A percentile compares a stretch with the other conserved stretches of the same genome.
Evolutionary conservation across 768 basidiomycete genomes (phyloP).

Genomic region (Coprinopsis marcescibilis): DNA sequence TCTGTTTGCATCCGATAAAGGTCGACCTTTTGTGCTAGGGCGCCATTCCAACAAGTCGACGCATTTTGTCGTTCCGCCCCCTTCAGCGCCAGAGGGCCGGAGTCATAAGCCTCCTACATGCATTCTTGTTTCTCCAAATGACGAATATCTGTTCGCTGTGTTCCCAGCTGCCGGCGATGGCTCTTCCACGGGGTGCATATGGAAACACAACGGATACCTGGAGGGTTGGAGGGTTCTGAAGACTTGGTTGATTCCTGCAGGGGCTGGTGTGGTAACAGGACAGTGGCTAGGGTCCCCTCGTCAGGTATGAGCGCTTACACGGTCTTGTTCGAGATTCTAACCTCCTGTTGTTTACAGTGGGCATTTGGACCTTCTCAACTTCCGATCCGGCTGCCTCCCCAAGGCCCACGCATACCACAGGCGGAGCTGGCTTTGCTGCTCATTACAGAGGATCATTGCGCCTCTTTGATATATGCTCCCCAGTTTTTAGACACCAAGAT

Average conservation of each 20-base stretch:
- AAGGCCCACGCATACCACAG: conserved; percentile 51
- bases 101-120: conserved; percentile 56
- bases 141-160: conserved; percentile 69
- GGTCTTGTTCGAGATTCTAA: background rate
- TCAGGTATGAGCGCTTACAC: conserved; percentile 44
- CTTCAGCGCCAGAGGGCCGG: conserved; percentile 42
- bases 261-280: conserved; percentile 54
- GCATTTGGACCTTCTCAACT: conserved; percentile 33
- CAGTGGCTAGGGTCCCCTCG: conserved; percentile 57
- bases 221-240: conserved; percentile 47
- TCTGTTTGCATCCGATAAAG: conserved; percentile 64
- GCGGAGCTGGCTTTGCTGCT: conserved; percentile 53
- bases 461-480: conserved; percentile 51
- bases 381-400: conserved; percentile 48
- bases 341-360: conserved; percentile 41
- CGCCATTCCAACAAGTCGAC: conserved; percentile 67
- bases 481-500: conserved; percentile 28
- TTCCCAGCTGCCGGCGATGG: conserved; percentile 48
- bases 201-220: conserved; percentile 63
- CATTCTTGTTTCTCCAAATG: conserved; percentile 53
- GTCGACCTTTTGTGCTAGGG: conserved; percentile 52
- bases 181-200: conserved; percentile 56
- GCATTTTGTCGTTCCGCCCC: conserved; percentile 54
- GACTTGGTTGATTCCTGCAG: conserved; percentile 46
- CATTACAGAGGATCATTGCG: conserved; percentile 57